A percentile compares a stretch with the other conserved stretches of the same genome.
These are phyloP conservation scores for Boeremia lycopersici DNA, from an alignment of 2,329 filamentous ascomycete genomes.

Conservation along the genomic window DNA sequence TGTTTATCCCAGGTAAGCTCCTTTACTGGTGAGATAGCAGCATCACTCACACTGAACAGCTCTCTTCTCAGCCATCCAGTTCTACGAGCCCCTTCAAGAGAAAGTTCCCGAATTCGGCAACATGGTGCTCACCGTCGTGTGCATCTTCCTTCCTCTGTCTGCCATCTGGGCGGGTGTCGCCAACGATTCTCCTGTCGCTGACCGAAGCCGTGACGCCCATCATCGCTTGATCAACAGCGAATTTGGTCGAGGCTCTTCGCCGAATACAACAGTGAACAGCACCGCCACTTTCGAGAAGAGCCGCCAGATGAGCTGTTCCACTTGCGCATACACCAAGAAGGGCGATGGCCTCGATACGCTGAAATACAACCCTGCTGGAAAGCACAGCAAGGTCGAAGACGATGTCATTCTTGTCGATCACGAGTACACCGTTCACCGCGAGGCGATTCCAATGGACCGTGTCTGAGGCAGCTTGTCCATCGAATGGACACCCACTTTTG, in stretches of 20 bases:
- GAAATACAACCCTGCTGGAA: constrained; percentile 7
- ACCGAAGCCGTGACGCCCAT: constrained; percentile 32
- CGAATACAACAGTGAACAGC: constrained; percentile 13
- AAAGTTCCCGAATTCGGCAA: constrained; percentile 60
- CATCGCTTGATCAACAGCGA: constrained; percentile 35
- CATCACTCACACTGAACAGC: constrained; percentile 51
- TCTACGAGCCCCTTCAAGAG: constrained; percentile 53
- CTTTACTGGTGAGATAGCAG: not conserved
- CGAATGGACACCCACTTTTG: not conserved
- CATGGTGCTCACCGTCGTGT: constrained; percentile 63
- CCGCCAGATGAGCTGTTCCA: constrained; percentile 21
- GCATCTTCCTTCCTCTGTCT: constrained; percentile 68
- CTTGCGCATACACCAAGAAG: constrained; percentile 22
- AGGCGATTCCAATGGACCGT: constrained; percentile 15
- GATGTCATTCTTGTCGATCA: constrained; percentile 29
- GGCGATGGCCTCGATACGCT: constrained; percentile 24
- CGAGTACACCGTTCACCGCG: constrained; percentile 30
- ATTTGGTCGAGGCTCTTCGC: constrained; percentile 21
- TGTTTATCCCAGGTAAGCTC: constrained; percentile 64
- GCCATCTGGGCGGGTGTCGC: constrained; percentile 65
- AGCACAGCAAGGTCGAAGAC: constrained; percentile 11
- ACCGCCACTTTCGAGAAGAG: constrained; percentile 25
- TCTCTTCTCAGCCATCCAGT: constrained; percentile 65
- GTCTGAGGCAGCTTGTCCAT: not conserved
- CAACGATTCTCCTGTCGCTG: constrained; percentile 29